These are phyloP conservation scores for Trametes maxima DNA, from an alignment of 768 basidiomycete genomes.

Conservation along the genomic window DNA sequence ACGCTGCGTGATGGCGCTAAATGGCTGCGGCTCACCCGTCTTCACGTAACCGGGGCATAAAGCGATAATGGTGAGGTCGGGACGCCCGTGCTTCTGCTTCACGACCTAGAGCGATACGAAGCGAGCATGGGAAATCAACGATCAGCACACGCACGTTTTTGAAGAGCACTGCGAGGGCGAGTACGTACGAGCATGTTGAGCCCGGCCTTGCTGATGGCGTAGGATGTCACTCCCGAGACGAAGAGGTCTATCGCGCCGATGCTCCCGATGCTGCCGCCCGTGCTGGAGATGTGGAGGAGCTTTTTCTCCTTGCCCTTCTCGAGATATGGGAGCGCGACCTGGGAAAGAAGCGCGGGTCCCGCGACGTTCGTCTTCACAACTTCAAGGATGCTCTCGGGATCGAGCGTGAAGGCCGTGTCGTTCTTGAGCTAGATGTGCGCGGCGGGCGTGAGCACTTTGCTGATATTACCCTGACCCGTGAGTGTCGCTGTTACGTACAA, in stretches of 20 bases:
- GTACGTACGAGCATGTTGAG: constrained; percentile 32
- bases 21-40: constrained; percentile 10
- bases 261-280: background rate
- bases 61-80: constrained; percentile 16
- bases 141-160: constrained; percentile 1
- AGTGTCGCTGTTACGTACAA: background rate
- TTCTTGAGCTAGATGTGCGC: constrained; percentile 3
- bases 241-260: background rate
- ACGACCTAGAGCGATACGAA: constrained; percentile 7
- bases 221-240: background rate
- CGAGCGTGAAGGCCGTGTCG: constrained; percentile 35
- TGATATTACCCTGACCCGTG: background rate
- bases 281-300: constrained; percentile 36
- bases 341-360: constrained; percentile 39
- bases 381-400: constrained; percentile 26
- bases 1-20: background rate
- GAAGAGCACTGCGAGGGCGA: background rate
- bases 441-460: background rate
- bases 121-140: background rate
- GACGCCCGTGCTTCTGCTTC: constrained; percentile 20
- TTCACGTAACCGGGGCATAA: constrained; percentile 25
- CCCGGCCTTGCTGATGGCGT: constrained; percentile 16
- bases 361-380: constrained; percentile 37
- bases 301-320: constrained; percentile 34
- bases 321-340: constrained; percentile 38